Conservation (phyloP, 495 filamentous ascomycete genomes). For the Amphirosellinia nigrospora region DNA sequence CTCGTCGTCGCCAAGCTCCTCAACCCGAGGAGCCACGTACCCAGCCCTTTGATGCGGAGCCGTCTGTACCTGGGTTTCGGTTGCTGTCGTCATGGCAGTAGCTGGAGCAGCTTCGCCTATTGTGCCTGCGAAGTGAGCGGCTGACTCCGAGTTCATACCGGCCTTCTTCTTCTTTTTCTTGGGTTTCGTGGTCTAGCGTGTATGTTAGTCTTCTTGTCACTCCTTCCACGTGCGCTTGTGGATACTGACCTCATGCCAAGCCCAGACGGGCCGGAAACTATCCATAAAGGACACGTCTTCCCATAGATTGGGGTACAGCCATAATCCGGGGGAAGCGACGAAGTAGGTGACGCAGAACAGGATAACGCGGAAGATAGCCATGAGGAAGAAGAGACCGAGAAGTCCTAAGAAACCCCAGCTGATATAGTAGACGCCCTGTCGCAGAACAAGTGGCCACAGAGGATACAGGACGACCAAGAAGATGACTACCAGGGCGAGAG, state of each 20-base stretch:
- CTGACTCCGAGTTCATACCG: constrained; percentile 44
- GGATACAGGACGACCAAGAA: constrained; percentile 94
- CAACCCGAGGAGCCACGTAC: constrained; percentile 65
- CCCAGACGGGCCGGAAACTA: constrained; percentile 95
- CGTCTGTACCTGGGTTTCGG: constrained; percentile 55
- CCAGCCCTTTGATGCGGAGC: constrained; percentile 48
- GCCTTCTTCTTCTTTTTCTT: constrained; percentile 70
- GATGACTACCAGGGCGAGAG: constrained; percentile 77
- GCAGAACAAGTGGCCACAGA: constrained; percentile 89
- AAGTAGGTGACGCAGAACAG: constrained; percentile 95
- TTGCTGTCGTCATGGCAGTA: constrained; percentile 64
- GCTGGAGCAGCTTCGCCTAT: constrained; percentile 62
- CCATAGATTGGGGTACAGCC: constrained; percentile 98
- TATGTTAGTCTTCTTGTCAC: constrained; percentile 37
- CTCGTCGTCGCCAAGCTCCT: constrained; percentile 70
- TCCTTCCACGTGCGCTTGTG: constrained; percentile 26
- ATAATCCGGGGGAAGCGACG: constrained; percentile 81
- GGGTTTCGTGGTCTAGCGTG: constrained; percentile 52
- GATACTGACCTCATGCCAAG: constrained; percentile 89
- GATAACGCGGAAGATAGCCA: constrained; percentile 95
- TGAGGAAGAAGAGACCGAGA: constrained; percentile 93
- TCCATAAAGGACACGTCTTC: constrained; percentile 99
- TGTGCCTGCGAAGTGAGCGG: constrained; percentile 50
- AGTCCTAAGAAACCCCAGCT: constrained; percentile 93
- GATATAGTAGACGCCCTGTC: constrained; percentile 96